These are phyloP conservation scores for Scheffersomyces spartinae DNA, from an alignment of 805 yeast species.

Conservation along the genomic window DNA sequence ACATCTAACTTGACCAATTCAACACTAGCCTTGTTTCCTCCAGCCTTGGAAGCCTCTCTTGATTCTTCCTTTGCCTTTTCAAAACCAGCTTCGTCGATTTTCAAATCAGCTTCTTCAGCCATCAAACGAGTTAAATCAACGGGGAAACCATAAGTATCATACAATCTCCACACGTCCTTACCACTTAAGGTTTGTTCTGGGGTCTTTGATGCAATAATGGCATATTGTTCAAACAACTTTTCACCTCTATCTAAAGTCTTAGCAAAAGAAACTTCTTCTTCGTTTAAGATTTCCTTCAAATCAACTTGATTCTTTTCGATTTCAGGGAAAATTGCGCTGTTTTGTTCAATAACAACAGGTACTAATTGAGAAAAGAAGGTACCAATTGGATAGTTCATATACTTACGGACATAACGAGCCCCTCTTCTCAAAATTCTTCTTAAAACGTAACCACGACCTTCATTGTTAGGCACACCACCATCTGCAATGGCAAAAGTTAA, in stretches of 20 bases:
- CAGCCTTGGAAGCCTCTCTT: slow-evolving; percentile 90
- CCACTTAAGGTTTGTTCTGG: slow-evolving; percentile 76
- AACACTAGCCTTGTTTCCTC: slow-evolving; percentile 45
- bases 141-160: slow-evolving; percentile 98
- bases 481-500: slow-evolving; percentile 92
- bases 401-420: slow-evolving; percentile 91
- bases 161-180: slow-evolving; percentile 94
- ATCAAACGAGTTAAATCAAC: slow-evolving; percentile 93
- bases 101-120: slow-evolving; percentile 96
- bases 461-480: slow-evolving; percentile 99
- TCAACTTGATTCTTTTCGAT: slow-evolving; percentile 57
- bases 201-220: slow-evolving; percentile 65
- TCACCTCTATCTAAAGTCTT: slow-evolving; percentile 97
- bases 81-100: slow-evolving; percentile 85
- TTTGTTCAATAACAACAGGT: slow-evolving; percentile 86
- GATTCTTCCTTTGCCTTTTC: slow-evolving; percentile 85
- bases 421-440: slow-evolving; percentile 98
- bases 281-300: slow-evolving; percentile 83
- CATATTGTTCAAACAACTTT: slow-evolving; percentile 88
- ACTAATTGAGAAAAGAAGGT: slow-evolving; percentile 85
- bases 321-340: slow-evolving; percentile 86
- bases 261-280: slow-evolving; percentile 91
- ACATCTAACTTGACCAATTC: slow-evolving; percentile 76
- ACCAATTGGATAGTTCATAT: slow-evolving; percentile 92
- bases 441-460: slow-evolving; percentile 96